Base-by-base conservation (phyloP, 129 eudicot genomes). In the sunflower (Helianthus annuus) region DNA sequence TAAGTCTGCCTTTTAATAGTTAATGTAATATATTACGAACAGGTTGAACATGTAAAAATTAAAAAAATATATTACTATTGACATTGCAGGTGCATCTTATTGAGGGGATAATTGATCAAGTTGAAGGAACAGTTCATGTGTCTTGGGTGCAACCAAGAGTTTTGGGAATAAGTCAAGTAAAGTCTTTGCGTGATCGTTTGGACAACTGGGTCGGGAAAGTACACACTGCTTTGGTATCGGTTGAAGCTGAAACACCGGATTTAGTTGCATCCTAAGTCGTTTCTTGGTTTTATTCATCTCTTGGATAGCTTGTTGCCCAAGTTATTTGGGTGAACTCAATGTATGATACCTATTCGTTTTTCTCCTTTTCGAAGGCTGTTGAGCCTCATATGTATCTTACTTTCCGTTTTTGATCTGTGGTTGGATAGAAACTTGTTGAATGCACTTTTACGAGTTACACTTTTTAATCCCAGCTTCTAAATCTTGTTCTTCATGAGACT, bases 81-180 rank as follows among this genome's bases (percentile, higher is more conserved):
- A 51, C 51, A 16, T 64, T 81, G 69, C 68, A 92, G 96, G 98
- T 89, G 78, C 96, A 89, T 85, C 88, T 92, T 61, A 92, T 89
- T 3, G 95, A 92, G 85, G 96, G 96, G 48, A 87, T 89, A 54
- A 89, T 92, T 51, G 96, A 92, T 85, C 96, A 92, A 78, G 98
- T 92, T 15, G 98, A 92, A 22, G 96, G 91, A 52, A 92, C 96
- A 0, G 95, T 92, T 52, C 84, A 89, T 45, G 91, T 92, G 5
- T 92, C 98, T 1, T 92, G 98, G 98, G 98, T 92, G 64, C 98
- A 92, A 68, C 98, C 98, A 2, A 76, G 98, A 76, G 98, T 92
- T 73, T 69, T 92, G 82, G 98, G 96, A 11, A 85, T 92, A 63
- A 66, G 86, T 15, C 98, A 92, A 78, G 85, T 92, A 68, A 89